Evolutionary conservation across 208 protist species (phyloP), one percentile per base, ranked within the genome.

Genomic region (Trypanosoma lewisi): DNA sequence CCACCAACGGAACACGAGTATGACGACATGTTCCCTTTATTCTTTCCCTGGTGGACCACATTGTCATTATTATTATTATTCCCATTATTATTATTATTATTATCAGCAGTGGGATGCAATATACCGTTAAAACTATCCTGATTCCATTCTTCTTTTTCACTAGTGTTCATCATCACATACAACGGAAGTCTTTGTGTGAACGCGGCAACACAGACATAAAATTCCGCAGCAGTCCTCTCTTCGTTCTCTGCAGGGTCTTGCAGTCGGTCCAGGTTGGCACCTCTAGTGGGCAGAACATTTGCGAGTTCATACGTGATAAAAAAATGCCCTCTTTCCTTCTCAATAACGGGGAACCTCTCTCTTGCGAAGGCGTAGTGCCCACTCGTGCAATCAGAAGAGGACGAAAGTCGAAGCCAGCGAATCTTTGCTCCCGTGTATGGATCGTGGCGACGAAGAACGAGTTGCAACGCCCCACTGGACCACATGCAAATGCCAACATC

Each of bases 151-250:
- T 19, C 42, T 2, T 14, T 12, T 1, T 2, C 42, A 28, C 45
- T 53, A 27, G 27, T 48, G 55, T 63, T 47, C 5, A 60, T 9
- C 34, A 49, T 28, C 12, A 39, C 49, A 14, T 47, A 27, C 17
- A 16, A 52, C 14, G 54, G 39, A 28, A 45, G 16, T 1, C 0
- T 4, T 11, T 42, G 44, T 64, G 84, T 90, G 44, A 65, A 65
- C 31, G 76, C 78, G 2, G 80, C 71, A 1, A 85, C 78, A 36
- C 84, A 91, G 11, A 91, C 84, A 49, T 70, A 83, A 69, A 78
- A 85, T 60, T 80, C 75, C 8, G 68, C 51, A 14, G 84, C 72
- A 6, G 59, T 58, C 25, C n/a, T 11, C 16, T 47, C 59, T 48
- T 78, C 74, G 25, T 64, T 50, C 21, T 41, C 28, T 0, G 54